Evolutionary conservation across 331 rosid species (phyloP), one percentile per base, ranked within the genome.

Genomic region (Rosa hybrid): DNA sequence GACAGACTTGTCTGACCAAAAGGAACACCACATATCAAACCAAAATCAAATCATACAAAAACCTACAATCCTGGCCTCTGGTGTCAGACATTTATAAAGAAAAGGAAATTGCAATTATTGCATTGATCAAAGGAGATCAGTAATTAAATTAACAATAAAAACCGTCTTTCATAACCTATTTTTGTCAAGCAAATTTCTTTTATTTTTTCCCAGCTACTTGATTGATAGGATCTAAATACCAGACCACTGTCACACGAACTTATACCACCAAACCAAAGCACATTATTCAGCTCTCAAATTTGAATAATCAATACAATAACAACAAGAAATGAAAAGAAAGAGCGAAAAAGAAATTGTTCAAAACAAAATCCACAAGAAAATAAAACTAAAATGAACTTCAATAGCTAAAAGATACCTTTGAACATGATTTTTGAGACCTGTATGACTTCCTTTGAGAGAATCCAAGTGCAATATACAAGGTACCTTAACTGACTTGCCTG

Each of bases 381-480:
- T 44, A 67, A 42, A 68, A 73, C 38, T 7, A 82, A 75, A n/a
- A 78, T 18, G 14, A 76, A 70, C 50, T 64, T 72, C 38, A 77
- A 71, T 64, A 86, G 54, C 56, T 50, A 51, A 76, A 75, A 21
- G 56, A 81, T 89, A 94, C 98, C 98, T 94, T 81, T 94, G 98
- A 77, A 94, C 80, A 78, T 92, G 94, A 83, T 87, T 90, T 90
- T 94, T 94, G 74, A 94, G 91, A 81, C 98, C 96, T 10, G 89
- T 51, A 42, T 94, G 98, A 85, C 82, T 94, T 83, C 98, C 98
- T 83, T 94, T 94, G 59, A 94, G 91, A 74, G 98, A 94, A 86
- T 94, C 98, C 98, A 94, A 91, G 85, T 92, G 98, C 88, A 94
- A 85, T 84, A 94, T 90, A 76, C 98, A 92, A n/a, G 98, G 96